Evolutionary conservation across 1,284 basidiomycete species (phyloP).

Genomic region (Malassezia psittaci): DNA sequence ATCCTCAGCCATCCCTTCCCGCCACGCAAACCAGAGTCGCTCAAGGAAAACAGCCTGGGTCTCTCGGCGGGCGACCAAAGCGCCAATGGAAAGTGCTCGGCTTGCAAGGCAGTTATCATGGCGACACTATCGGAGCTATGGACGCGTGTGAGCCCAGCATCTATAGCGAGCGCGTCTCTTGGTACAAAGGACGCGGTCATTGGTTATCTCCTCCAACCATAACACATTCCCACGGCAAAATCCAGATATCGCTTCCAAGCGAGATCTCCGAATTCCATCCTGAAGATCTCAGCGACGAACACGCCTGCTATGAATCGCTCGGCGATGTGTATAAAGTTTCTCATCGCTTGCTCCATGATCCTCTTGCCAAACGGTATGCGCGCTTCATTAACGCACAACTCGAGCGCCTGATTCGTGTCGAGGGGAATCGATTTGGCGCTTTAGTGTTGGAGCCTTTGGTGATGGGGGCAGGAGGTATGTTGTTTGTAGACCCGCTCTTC

Average conservation of each 20-base stretch:
- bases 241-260: conserved; percentile 9
- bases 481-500: conserved; percentile 94
- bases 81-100: conserved; percentile 68
- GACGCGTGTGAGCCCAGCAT: conserved; percentile 79
- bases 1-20: conserved; percentile 24
- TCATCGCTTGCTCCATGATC: conserved; percentile 54
- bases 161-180: conserved; percentile 74
- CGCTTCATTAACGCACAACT: conserved; percentile 57
- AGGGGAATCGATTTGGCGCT: conserved; percentile 54
- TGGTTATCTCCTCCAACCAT: conserved; percentile 84
- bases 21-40: conserved; percentile 13
- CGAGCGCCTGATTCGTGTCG: conserved; percentile 50
- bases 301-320: conserved; percentile 51
- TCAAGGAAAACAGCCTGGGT: conserved; percentile 22
- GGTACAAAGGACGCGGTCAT: conserved; percentile 82
- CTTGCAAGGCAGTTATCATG: conserved; percentile 86
- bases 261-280: neutral
- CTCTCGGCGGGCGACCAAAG: conserved; percentile 21
- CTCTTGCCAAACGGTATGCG: conserved; percentile 61
- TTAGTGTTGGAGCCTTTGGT: conserved; percentile 83
- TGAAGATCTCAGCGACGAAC: neutral
- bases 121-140: conserved; percentile 96
- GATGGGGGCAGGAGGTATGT: conserved; percentile 93
- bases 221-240: conserved; percentile 52
- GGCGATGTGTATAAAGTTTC: conserved; percentile 64